Percentiles rank a stretch among this genome's conserved stretches.
phyloP scores from a whole-genome alignment of 129 eudicot genomes.

The Silybum marianum region DNA sequence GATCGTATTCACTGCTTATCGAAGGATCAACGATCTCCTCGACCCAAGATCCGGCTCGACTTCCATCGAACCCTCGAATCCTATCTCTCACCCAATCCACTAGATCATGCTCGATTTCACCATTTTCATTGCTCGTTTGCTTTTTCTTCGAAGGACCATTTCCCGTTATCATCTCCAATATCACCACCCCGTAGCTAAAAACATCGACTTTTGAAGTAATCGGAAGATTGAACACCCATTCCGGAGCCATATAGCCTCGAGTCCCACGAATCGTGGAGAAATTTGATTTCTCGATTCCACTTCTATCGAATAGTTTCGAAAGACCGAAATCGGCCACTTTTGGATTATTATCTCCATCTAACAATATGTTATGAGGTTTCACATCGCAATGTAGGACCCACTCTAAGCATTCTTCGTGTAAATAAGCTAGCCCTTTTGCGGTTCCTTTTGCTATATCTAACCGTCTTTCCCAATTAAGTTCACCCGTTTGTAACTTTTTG shows the following conservation, averaged over 20 bases:
- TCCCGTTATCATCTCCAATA: conserved; percentile 43
- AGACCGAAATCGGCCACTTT: conserved; percentile 43
- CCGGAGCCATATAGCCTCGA: conserved; percentile 42
- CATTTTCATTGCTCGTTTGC: neutral
- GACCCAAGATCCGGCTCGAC: conserved; percentile 12
- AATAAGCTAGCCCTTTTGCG: conserved; percentile 37
- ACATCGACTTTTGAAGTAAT: conserved; percentile 45
- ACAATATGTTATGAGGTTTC: conserved; percentile 41
- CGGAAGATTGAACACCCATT: conserved; percentile 38
- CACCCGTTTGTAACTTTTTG: conserved; percentile 14
- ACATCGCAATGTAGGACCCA: conserved; percentile 48
- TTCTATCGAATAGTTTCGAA: conserved; percentile 32
- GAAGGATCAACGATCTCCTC: conserved; percentile 20
- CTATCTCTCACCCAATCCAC: conserved; percentile 33
- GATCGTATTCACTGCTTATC: conserved; percentile 12
- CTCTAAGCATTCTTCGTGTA: conserved; percentile 48
- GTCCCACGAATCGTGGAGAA: conserved; percentile 38
- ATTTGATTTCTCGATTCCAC: neutral
- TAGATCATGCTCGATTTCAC: conserved; percentile 14
- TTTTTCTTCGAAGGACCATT: conserved; percentile 10
- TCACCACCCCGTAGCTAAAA: conserved; percentile 36
- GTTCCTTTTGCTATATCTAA: conserved; percentile 25
- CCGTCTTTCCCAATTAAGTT: conserved; percentile 22
- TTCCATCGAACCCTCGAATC: conserved; percentile 1
- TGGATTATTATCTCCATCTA: conserved; percentile 25